Evolutionary conservation across 495 filamentous ascomycete genomes (phyloP).

Genomic region (Evernia prunastri): DNA sequence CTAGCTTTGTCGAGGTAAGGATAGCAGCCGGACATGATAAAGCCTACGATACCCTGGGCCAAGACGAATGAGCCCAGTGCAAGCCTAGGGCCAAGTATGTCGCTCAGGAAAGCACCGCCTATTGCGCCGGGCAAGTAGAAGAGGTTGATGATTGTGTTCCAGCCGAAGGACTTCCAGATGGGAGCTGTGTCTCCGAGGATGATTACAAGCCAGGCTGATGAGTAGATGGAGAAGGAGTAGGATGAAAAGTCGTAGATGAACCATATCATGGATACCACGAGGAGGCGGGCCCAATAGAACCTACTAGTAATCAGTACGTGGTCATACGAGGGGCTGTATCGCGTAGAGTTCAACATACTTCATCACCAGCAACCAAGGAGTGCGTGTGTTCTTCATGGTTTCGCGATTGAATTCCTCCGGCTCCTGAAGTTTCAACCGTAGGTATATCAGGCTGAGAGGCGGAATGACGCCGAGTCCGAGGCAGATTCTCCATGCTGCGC

Average conservation of each 20-base stretch:
- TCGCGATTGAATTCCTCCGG: slow-evolving; percentile 71
- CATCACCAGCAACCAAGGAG: slow-evolving; percentile 45
- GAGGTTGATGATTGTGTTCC: slow-evolving; percentile 75
- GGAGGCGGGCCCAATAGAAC: slow-evolving; percentile 53
- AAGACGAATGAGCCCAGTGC: slow-evolving; percentile 61
- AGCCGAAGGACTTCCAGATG: slow-evolving; percentile 72
- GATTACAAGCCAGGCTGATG: slow-evolving; percentile 59
- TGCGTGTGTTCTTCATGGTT: slow-evolving; percentile 44
- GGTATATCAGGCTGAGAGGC: slow-evolving; percentile 63
- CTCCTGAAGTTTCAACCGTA: slow-evolving; percentile 72
- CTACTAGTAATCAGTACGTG: slow-evolving; percentile 26
- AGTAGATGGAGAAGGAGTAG: slow-evolving; percentile 78
- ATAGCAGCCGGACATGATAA: slow-evolving; percentile 80
- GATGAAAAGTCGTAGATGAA: slow-evolving; percentile 84
- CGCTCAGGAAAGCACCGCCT: slow-evolving; percentile 64
- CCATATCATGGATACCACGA: slow-evolving; percentile 75
- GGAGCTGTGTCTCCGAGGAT: slow-evolving; percentile 52
- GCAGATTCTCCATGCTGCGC: slow-evolving; percentile 67
- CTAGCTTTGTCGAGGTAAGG: slow-evolving; percentile 49
- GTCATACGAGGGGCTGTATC: too few relatives aligned
- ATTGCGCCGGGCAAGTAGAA: slow-evolving; percentile 83
- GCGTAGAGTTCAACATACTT: slow-evolving; percentile 32
- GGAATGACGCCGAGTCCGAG: slow-evolving; percentile 76
- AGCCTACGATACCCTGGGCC: slow-evolving; percentile 70
- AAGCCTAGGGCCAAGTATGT: slow-evolving; percentile 67